phyloP scores from a whole-genome alignment of 768 basidiomycete species.

The Phylloporus sp. region DNA sequence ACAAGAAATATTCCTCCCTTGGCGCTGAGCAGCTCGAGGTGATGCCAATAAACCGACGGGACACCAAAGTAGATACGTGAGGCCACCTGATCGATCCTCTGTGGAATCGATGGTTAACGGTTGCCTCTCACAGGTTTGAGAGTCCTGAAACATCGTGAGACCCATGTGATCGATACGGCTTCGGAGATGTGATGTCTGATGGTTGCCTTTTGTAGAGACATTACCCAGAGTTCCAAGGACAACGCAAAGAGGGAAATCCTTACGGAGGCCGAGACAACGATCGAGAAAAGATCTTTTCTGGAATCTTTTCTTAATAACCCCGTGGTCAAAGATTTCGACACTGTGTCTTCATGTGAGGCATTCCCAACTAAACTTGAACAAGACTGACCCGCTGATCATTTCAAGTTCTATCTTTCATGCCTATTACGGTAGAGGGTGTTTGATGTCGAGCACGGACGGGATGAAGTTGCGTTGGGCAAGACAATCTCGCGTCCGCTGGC shows the following conservation, averaged over 20 bases:
- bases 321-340: not conserved
- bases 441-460: too few relatives aligned
- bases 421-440: not conserved
- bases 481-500: too few relatives aligned
- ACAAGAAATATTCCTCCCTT: too few relatives aligned
- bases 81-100: not conserved
- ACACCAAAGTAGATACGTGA: not conserved
- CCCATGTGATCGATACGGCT: not conserved
- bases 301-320: slow-evolving; percentile 13
- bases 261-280: not conserved
- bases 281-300: not conserved
- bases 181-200: not conserved
- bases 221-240: not conserved
- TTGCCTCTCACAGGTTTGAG: not conserved
- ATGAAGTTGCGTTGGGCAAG: too few relatives aligned
- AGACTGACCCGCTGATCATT: not conserved
- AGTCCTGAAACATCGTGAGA: not conserved
- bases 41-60: not conserved
- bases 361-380: not conserved
- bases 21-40: too few relatives aligned
- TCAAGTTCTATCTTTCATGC: not conserved
- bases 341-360: not conserved
- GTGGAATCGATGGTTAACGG: not conserved
- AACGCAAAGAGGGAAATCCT: not conserved
- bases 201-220: not conserved